Evolutionary conservation across 768 basidiomycete genomes (phyloP), one percentile per base, ranked within the genome.

Genomic region (Lactarius indigo): DNA sequence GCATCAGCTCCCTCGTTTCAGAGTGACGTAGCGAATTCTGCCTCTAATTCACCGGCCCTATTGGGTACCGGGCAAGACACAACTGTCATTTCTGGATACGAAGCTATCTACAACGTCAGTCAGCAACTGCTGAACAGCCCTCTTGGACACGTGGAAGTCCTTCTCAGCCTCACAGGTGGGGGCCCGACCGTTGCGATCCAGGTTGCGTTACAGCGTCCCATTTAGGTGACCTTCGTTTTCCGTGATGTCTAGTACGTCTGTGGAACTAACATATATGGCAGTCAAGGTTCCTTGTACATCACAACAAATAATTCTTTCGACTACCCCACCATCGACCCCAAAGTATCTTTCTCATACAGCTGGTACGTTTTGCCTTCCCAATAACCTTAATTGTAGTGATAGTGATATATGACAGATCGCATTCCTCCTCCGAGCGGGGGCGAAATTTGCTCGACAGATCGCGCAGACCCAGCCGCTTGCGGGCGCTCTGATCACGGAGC

Each of bases 201-300:
- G 72, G 84, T 85, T 7, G 89, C 86, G 0, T 73, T 89, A 15
- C 89, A 90, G 73, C 86, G 86, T n/a, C 70, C 85, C 87, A 1
- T 79, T 85, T 73, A 87, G 84, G 77, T 81, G 56, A 8, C 68
- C 64, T 44, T 50, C 10, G 13, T 39, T 39, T 44, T 44, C n/a
- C 42, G 42, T 44, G 42, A 44, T 8, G 30, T 61, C 59, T 64
- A n/a, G n/a, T n/a, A 31, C 23, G 35, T 26, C 9, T 35, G 35
- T 55, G 57, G n/a, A 39, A 31, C 13, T 31, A 17, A 47, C 33
- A 57, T n/a, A 44, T 12, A 7, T 61, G 30, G 2, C 68, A 82
- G 82, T 42, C 82, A 85, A 59, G 90, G 89, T n/a, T 81, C 79
- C 6, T 72, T 90, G 33, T 83, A 83, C 65, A 85, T 90, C 77